Percentiles rank a stretch among this genome's conserved stretches.
These are phyloP conservation scores for Diaporthe sp. DNA, from an alignment of 2,329 filamentous ascomycete species.

Conservation along the genomic window DNA sequence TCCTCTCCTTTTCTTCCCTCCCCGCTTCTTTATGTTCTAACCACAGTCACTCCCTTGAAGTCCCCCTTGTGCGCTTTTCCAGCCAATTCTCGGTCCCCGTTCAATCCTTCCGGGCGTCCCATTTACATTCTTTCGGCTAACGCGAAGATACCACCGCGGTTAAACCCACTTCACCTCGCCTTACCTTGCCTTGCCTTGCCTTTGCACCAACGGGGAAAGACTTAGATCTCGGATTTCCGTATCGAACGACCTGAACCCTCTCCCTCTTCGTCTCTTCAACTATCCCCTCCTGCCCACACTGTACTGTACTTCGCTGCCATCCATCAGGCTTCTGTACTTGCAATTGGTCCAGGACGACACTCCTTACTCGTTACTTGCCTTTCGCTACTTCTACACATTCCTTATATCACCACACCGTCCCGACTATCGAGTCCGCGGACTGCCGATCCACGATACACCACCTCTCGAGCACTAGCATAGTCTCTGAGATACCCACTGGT, in stretches of 20 bases:
- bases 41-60: conserved; percentile 66
- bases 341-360: conserved; percentile 49
- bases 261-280: conserved; percentile 41
- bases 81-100: conserved; percentile 55
- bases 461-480: conserved; percentile 19
- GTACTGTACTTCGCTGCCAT: conserved; percentile 41
- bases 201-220: conserved; percentile 30
- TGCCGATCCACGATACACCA: conserved; percentile 18
- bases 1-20: conserved; percentile 55
- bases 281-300: conserved; percentile 39
- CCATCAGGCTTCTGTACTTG: conserved; percentile 41
- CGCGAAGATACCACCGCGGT: conserved; percentile 44
- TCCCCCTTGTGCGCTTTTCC: conserved; percentile 51
- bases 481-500: conserved; percentile 26
- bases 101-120: conserved; percentile 65
- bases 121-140: conserved; percentile 57
- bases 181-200: conserved; percentile 38
- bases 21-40: conserved; percentile 51
- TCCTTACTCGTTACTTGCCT: conserved; percentile 51
- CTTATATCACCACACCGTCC: conserved; percentile 30
- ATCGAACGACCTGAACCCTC: conserved; percentile 41
- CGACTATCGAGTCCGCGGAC: conserved; percentile 31
- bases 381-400: conserved; percentile 38
- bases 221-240: conserved; percentile 34
- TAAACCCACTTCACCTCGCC: conserved; percentile 48